Percentiles rank a stretch among this genome's conserved stretches.
Conservation (phyloP, 148 eudicot species). For the Linanthus parryae region DNA sequence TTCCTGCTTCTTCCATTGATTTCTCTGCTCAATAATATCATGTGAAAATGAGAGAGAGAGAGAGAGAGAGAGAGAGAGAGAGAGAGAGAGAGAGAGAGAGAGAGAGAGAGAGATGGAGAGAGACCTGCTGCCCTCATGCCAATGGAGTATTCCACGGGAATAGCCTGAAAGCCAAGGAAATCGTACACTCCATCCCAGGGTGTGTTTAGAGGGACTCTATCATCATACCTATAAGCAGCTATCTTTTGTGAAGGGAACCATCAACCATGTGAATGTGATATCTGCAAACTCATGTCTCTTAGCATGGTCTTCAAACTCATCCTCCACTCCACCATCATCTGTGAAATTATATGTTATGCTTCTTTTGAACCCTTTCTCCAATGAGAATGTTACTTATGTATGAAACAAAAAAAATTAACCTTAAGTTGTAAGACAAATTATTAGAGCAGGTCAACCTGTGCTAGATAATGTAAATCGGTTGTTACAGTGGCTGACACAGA, state of each 20-base stretch:
- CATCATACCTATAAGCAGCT: constrained; percentile 59
- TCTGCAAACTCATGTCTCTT: constrained; percentile 71
- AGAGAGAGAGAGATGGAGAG: neutral
- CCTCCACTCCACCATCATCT: constrained; percentile 44
- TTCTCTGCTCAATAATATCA: constrained; percentile 46
- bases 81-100: too few relatives aligned
- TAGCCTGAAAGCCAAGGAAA: constrained; percentile 85
- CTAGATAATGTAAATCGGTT: too few relatives aligned
- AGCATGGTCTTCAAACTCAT: constrained; percentile 39
- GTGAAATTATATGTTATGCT: constrained; percentile 64
- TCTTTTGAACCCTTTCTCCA: constrained; percentile 67
- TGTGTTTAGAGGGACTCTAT: constrained; percentile 46
- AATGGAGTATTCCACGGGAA: constrained; percentile 29
- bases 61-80: too few relatives aligned
- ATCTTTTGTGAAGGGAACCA: constrained; percentile 74
- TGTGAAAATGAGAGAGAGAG: too few relatives aligned
- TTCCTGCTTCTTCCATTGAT: constrained; percentile 37
- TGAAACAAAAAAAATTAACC: too few relatives aligned
- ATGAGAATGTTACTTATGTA: constrained; percentile 50
- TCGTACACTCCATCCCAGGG: constrained; percentile 56
- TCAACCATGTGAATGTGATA: too few relatives aligned
- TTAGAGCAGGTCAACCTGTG: too few relatives aligned
- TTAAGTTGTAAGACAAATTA: too few relatives aligned
- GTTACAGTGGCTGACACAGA: too few relatives aligned
- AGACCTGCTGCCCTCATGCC: constrained; percentile 55